Evolutionary conservation across 202 grass and related monocot genomes (phyloP), one percentile per base, ranked within the genome.

Genomic region (Setaria viridis): DNA sequence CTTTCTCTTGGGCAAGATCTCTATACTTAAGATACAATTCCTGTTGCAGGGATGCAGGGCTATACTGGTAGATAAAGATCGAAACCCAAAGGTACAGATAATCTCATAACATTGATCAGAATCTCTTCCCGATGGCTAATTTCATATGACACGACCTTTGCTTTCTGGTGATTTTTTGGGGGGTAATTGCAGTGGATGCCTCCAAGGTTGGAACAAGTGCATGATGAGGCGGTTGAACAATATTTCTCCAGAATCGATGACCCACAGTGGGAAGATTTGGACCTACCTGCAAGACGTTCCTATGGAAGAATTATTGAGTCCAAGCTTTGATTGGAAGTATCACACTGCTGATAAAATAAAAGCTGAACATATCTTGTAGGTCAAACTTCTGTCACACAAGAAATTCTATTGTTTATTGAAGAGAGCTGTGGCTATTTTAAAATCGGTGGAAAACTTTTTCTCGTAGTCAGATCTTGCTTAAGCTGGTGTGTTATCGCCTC

Each of bases 11-110:
- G 77, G 30, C 46, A 34, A 56, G 21, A 67, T 68, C 57, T 80
- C 34, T 62, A 25, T 67, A 69, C 33, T 46, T 71, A 70, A 85
- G 45, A 57, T 87, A 17, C 57, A 72, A 74, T 80, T 87, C 12
- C 88, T 60, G 8, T 90, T 78, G 47, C 87, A 99, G 97, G 97
- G 97, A 79, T 99, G 93, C 77, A 88, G 97, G 62, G 97, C 97
- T 84, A 94, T 99, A 86, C 77, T 99, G 48, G 29, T 96, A 57
- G 93, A 94, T 70, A 99, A 93, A 80, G 93, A 99, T 87, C 90
- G 80, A 84, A 96, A 99, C 35, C 97, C 97, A 64, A 99, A 93
- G 94, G 93, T 99, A 13, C 34, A 62, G 32, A 50, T 50, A 19
- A 53, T 34, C 56, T 85, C 13, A 17, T 41, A 34, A 37, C 14